A percentile compares a stretch with the other conserved stretches of the same genome.
Evolutionary conservation across 2,329 filamentous ascomycete genomes (phyloP).

Genomic region (Botrytis galanthina): DNA sequence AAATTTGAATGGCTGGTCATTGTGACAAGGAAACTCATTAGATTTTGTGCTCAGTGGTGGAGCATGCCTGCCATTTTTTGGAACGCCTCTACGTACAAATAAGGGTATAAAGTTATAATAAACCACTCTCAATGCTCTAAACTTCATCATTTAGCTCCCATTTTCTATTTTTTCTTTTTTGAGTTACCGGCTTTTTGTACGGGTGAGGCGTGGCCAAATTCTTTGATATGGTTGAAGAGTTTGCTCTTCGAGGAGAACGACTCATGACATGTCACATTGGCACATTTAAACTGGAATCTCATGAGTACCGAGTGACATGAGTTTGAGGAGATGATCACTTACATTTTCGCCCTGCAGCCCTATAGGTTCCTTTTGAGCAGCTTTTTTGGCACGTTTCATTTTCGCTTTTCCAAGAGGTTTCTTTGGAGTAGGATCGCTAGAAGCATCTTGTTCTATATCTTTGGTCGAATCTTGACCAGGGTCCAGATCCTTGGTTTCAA

Average conservation of each 20-base stretch:
- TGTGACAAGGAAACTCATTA: neutral
- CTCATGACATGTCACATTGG: constrained; percentile 48
- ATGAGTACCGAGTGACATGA: constrained; percentile 17
- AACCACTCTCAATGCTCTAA: constrained; percentile 7
- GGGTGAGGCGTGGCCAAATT: constrained; percentile 53
- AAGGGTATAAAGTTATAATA: constrained; percentile 17
- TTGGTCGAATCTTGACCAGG: constrained; percentile 6
- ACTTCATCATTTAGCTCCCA: neutral
- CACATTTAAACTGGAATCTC: constrained; percentile 48
- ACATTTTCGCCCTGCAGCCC: constrained; percentile 26
- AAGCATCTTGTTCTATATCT: constrained; percentile 16
- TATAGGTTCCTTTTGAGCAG: constrained; percentile 21
- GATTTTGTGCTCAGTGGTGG: neutral
- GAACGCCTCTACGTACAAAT: constrained; percentile 19
- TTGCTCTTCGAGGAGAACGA: constrained; percentile 59
- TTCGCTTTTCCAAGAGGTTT: constrained; percentile 51
- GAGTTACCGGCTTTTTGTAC: constrained; percentile 32
- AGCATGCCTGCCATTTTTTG: neutral
- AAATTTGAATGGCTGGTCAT: neutral
- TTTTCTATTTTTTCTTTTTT: constrained; percentile 28
- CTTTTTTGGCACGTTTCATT: constrained; percentile 50
- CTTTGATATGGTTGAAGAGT: constrained; percentile 61
- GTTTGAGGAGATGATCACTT: constrained; percentile 12
- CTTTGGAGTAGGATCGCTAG: constrained; percentile 18
- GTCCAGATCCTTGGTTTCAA: neutral